Percentiles rank a stretch among this genome's conserved stretches.
phyloP scores from a whole-genome alignment of 1,284 basidiomycete species.

The Ceratobasidium sp. region DNA sequence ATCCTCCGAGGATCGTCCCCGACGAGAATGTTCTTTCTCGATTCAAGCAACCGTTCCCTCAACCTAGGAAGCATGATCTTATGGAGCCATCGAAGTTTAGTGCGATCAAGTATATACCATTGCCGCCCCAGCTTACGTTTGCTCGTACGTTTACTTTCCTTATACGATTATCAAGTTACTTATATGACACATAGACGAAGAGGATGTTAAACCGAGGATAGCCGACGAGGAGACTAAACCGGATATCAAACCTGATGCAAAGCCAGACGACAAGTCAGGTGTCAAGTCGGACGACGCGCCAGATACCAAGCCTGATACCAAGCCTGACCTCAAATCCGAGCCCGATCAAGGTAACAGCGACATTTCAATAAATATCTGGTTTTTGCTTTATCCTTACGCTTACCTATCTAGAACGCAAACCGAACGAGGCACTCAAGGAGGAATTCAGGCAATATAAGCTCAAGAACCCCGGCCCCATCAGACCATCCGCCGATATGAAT shows the following conservation, averaged over 20 bases:
- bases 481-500: not conserved
- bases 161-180: not conserved
- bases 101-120: constrained; percentile 16
- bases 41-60: constrained; percentile 23
- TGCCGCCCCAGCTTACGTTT: constrained; percentile 14
- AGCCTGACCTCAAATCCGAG: constrained; percentile 1
- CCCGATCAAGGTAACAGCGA: not conserved
- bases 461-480: not conserved
- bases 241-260: not conserved
- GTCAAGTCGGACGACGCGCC: constrained; percentile 14
- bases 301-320: constrained; percentile 22
- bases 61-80: constrained; percentile 1
- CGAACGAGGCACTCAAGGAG: not conserved
- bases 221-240: not conserved
- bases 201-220: constrained; percentile 8
- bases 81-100: constrained; percentile 29
- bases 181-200: not conserved
- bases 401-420: not conserved
- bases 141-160: not conserved
- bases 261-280: not conserved
- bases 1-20: not conserved
- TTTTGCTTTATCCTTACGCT: not conserved
- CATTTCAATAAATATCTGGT: no score
- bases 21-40: not conserved
- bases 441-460: not conserved